phyloP scores from a whole-genome alignment of 108 stramenopile genomes.

The Tribonema minus region DNA sequence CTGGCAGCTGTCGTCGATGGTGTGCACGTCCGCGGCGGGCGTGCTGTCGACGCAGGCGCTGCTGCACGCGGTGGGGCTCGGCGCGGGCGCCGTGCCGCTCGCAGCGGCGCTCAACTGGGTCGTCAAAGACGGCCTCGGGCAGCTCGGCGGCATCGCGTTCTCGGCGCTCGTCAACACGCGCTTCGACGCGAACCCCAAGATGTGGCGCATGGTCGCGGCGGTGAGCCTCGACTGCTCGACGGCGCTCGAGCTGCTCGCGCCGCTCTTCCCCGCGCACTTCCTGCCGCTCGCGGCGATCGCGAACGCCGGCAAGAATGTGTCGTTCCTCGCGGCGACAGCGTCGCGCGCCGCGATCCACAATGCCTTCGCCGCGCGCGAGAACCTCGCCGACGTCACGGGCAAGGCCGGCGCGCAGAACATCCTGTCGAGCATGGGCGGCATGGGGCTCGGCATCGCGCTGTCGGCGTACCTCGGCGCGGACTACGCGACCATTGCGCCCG shows the following conservation, averaged over 20 bases:
- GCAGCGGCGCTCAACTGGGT: slow-evolving; percentile 97
- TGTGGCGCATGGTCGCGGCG: slow-evolving; percentile 71
- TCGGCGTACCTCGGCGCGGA: slow-evolving; percentile 58
- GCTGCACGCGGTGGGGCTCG: slow-evolving; percentile 68
- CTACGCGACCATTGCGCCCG: slow-evolving; percentile 47
- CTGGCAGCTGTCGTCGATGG: slow-evolving; percentile 41
- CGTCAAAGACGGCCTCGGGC: slow-evolving; percentile 91
- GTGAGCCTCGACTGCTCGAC: slow-evolving; percentile 74
- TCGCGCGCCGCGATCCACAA: slow-evolving; percentile 86
- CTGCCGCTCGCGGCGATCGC: slow-evolving; percentile 81
- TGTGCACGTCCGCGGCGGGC: slow-evolving; percentile 16
- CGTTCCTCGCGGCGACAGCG: slow-evolving; percentile 80
- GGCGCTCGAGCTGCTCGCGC: slow-evolving; percentile 76
- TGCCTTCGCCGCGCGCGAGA: slow-evolving; percentile 60
- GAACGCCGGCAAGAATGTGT: slow-evolving; percentile 91
- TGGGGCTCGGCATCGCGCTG: slow-evolving; percentile 74
- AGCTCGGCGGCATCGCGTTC: slow-evolving; percentile 85
- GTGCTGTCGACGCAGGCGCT: too few species aligned
- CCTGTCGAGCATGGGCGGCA: slow-evolving; percentile 76
- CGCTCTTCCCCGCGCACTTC: slow-evolving; percentile 66
- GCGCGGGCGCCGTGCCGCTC: slow-evolving; percentile 78
- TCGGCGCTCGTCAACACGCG: slow-evolving; percentile 71
- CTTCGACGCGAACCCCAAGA: slow-evolving; percentile 81
- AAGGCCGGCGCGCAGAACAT: slow-evolving; percentile 89
- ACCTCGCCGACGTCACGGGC: slow-evolving; percentile 94